These are phyloP conservation scores for Aspergillus incahuasiensis DNA, from an alignment of 495 filamentous ascomycete genomes.

Conservation along the genomic window DNA sequence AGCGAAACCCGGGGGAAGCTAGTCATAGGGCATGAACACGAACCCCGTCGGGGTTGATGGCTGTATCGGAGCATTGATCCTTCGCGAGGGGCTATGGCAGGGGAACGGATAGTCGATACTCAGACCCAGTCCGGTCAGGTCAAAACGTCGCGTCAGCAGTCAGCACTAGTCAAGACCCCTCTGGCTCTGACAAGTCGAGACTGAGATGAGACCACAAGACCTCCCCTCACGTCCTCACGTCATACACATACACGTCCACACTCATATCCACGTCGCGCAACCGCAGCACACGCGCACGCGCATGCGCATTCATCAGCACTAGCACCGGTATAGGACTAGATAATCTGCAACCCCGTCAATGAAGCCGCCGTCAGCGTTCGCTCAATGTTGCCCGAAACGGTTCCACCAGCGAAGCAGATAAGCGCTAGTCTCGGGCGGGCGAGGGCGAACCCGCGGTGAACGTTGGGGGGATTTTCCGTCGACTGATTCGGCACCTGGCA, in stretches of 20 bases:
- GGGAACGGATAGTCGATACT: neutral
- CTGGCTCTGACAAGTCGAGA: neutral
- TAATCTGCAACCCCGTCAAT: neutral
- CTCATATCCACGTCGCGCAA: neutral
- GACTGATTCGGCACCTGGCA: no score
- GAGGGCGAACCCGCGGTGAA: neutral
- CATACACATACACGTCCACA: slow-evolving; percentile 1
- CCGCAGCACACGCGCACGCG: neutral
- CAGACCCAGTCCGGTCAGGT: neutral
- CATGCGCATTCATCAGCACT: neutral
- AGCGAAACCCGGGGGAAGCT: neutral
- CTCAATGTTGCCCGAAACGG: slow-evolving; percentile 6
- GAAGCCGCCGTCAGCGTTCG: neutral
- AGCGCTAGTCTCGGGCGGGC: slow-evolving; percentile 9
- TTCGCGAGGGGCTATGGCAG: neutral
- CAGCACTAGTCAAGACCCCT: slow-evolving; percentile 4
- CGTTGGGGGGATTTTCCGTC: no score
- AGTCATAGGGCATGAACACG: neutral
- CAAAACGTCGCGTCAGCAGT: neutral
- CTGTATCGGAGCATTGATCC: neutral
- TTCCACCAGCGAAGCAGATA: slow-evolving; percentile 4
- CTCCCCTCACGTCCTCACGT: slow-evolving; percentile 2
- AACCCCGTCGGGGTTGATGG: neutral
- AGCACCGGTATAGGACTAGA: neutral
- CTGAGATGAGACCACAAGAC: neutral